A percentile compares a stretch with the other conserved stretches of the same genome.
phyloP scores from a whole-genome alignment of 2,329 filamentous ascomycete species.

The Biscogniauxia marginata region DNA sequence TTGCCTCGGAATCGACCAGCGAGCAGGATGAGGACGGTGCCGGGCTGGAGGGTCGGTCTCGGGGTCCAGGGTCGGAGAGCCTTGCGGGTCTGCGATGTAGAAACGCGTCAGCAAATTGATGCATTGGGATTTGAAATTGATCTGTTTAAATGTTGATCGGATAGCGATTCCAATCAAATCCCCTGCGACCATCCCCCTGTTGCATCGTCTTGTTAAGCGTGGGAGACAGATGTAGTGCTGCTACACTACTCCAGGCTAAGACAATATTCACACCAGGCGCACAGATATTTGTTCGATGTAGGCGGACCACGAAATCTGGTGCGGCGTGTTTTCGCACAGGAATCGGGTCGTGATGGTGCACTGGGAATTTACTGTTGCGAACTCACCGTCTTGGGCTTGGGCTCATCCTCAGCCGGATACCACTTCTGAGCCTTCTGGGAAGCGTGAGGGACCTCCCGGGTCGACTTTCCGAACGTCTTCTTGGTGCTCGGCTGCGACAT shows the following conservation, averaged over 20 bases:
- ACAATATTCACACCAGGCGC: neutral
- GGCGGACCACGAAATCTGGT: neutral
- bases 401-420: conserved; percentile 94
- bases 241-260: neutral
- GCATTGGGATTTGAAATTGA: neutral
- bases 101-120: conserved; percentile 26
- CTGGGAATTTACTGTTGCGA: conserved; percentile 28
- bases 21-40: conserved; percentile 97
- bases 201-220: neutral
- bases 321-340: neutral
- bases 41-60: conserved; percentile 86
- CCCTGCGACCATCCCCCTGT: neutral
- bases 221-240: no score
- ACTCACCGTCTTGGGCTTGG: conserved; percentile 92
- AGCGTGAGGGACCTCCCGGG: conserved; percentile 83
- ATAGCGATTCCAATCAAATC: neutral
- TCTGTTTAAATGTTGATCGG: neutral
- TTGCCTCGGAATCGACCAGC: conserved; percentile 99
- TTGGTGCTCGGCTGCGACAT: conserved; percentile 70
- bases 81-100: conserved; percentile 78
- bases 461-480: conserved; percentile 98
- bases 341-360: neutral
- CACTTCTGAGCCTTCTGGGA: conserved; percentile 97
- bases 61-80: conserved; percentile 82
- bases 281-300: neutral